Percentiles rank a stretch among this genome's conserved stretches.
These are phyloP conservation scores for Nothophoma quercina DNA, from an alignment of 2,329 filamentous ascomycete species.

Conservation along the genomic window DNA sequence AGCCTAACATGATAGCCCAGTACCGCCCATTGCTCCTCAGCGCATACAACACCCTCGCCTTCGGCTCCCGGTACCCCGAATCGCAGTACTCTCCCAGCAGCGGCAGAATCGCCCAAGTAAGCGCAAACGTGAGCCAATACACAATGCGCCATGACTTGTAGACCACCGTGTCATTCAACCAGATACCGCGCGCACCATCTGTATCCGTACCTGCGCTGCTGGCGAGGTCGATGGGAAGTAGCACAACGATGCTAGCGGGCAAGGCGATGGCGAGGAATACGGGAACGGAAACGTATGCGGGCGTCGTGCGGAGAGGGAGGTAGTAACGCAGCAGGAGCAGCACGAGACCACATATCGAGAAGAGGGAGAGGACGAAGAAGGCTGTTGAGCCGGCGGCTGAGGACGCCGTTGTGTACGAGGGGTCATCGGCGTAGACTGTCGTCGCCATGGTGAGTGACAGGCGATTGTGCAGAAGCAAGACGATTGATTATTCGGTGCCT, in stretches of 20 bases:
- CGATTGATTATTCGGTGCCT: slow-evolving; percentile 17
- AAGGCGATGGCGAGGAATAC: slow-evolving; percentile 96
- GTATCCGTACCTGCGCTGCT: slow-evolving; percentile 80
- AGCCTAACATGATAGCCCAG: slow-evolving; percentile 78
- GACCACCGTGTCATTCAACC: slow-evolving; percentile 79
- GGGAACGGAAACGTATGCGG: slow-evolving; percentile 86
- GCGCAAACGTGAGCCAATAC: slow-evolving; percentile 94
- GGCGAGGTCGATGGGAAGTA: slow-evolving; percentile 95
- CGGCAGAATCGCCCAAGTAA: slow-evolving; percentile 95
- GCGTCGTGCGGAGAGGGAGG: slow-evolving; percentile 87
- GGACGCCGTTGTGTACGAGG: slow-evolving; percentile 51
- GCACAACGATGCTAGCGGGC: slow-evolving; percentile 86
- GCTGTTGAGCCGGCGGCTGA: slow-evolving; percentile 79
- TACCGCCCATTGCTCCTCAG: slow-evolving; percentile 88
- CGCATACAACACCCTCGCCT: slow-evolving; percentile 82
- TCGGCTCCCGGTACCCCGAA: slow-evolving; percentile 88
- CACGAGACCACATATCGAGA: slow-evolving; percentile 77
- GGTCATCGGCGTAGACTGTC: slow-evolving; percentile 20
- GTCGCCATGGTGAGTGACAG: slow-evolving; percentile 13
- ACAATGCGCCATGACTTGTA: slow-evolving; percentile 92
- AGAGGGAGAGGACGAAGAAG: slow-evolving; percentile 76
- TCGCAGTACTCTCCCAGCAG: slow-evolving; percentile 94
- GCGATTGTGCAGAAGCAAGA: slow-evolving; percentile 9
- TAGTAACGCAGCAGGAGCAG: slow-evolving; percentile 88
- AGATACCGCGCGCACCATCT: slow-evolving; percentile 78